Percentiles rank a stretch among this genome's conserved stretches.
These are phyloP conservation scores for Trichophyton rubrum DNA, from an alignment of 2,329 filamentous ascomycete species.

Conservation along the genomic window DNA sequence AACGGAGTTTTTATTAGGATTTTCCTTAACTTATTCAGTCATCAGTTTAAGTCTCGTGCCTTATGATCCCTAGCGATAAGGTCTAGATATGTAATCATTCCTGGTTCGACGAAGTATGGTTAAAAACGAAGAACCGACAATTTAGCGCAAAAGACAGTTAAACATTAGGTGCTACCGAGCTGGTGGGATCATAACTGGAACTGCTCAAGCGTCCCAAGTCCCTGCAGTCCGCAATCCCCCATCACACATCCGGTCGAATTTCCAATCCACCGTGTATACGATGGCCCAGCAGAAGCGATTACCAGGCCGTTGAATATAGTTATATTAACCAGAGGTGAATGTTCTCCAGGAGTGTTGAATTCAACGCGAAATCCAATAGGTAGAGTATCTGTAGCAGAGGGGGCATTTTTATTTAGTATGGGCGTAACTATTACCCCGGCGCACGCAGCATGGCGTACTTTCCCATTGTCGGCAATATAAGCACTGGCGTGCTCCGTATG, in stretches of 20 bases:
- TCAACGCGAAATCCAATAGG: neutral
- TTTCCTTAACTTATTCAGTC: neutral
- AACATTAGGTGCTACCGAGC: neutral
- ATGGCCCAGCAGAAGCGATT: slow-evolving; percentile 4
- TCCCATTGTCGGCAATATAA: neutral
- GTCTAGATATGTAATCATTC: too few species aligned
- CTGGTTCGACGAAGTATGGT: too few species aligned
- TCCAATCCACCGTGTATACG: slow-evolving; percentile 10
- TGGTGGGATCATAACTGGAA: slow-evolving; percentile 9
- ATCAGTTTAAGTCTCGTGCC: too few species aligned
- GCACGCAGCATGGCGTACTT: neutral
- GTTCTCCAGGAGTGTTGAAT: neutral
- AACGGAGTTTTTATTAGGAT: neutral
- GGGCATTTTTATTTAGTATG: neutral
- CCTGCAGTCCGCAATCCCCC: neutral
- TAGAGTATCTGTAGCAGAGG: neutral
- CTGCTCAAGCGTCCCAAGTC: slow-evolving; percentile 7
- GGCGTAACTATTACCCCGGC: neutral
- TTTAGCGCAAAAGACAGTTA: neutral
- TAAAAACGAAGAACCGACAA: neutral
- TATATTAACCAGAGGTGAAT: slow-evolving; percentile 1
- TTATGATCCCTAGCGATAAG: too few species aligned
- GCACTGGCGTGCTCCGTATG: neutral
- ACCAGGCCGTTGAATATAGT: neutral
- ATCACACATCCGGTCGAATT: slow-evolving; percentile 7